phyloP scores from a whole-genome alignment of 2,329 filamentous ascomycete species.

The Fusarium phyllophilum region DNA sequence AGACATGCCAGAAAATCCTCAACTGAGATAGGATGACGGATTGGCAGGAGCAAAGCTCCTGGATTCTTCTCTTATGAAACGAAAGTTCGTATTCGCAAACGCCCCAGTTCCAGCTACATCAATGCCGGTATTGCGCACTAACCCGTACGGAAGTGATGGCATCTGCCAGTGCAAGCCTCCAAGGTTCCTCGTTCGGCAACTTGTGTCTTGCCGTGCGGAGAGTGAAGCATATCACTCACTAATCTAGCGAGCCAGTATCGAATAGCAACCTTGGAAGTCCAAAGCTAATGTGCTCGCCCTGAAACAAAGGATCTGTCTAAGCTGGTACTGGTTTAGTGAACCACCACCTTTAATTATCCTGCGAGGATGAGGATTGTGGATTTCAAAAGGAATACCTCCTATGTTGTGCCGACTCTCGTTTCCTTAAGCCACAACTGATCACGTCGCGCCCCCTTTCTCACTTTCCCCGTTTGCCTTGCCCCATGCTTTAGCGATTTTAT shows the following conservation, averaged over 20 bases:
- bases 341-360: neutral
- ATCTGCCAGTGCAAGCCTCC: no score
- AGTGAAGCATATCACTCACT: neutral
- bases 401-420: neutral
- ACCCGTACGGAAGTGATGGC: no score
- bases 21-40: no score
- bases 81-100: no score
- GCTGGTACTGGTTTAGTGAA: neutral
- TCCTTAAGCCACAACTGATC: neutral
- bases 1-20: no score
- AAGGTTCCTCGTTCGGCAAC: neutral
- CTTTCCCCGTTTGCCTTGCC: neutral
- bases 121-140: no score
- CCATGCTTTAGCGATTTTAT: neutral
- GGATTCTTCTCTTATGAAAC: no score
- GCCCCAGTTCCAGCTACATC: no score
- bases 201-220: neutral
- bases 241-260: neutral
- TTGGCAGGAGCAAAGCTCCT: no score
- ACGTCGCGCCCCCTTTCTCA: neutral
- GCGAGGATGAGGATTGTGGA: neutral
- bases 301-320: neutral
- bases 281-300: neutral
- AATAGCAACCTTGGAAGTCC: neutral
- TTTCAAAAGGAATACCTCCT: rapidly evolving